These are phyloP conservation scores for Penicillium waksmanii DNA, from an alignment of 495 filamentous ascomycete genomes.

Conservation along the genomic window DNA sequence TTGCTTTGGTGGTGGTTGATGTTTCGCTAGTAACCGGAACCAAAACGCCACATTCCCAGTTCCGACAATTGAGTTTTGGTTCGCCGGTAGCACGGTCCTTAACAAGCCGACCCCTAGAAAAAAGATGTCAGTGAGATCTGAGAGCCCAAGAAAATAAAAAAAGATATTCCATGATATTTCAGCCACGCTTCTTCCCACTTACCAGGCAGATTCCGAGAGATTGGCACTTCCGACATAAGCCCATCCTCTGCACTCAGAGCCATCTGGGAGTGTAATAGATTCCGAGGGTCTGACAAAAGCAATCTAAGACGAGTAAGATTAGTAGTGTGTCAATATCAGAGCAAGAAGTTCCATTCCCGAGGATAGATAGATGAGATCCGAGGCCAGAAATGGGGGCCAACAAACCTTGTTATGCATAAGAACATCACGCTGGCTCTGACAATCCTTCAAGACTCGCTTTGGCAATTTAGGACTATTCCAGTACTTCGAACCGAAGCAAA, in stretches of 20 bases:
- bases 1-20: neutral
- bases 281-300: slow-evolving; percentile 63
- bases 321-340: neutral
- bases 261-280: slow-evolving; percentile 30
- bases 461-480: slow-evolving; percentile 72
- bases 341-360: too few relatives aligned
- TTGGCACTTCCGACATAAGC: slow-evolving; percentile 94
- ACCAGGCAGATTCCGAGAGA: slow-evolving; percentile 91
- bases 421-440: slow-evolving; percentile 65
- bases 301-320: neutral
- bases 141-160: neutral
- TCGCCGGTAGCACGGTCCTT: slow-evolving; percentile 64
- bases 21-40: slow-evolving; percentile 49
- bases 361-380: neutral
- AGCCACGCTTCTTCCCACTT: slow-evolving; percentile 29
- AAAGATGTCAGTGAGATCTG: neutral
- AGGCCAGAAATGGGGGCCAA: neutral
- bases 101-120: slow-evolving; percentile 66
- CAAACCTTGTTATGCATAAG: slow-evolving; percentile 86
- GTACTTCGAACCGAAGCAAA: slow-evolving; percentile 73
- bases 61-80: slow-evolving; percentile 80
- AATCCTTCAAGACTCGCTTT: slow-evolving; percentile 70
- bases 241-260: slow-evolving; percentile 55
- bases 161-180: neutral
- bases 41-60: slow-evolving; percentile 96